Evolutionary conservation across 495 filamentous ascomycete genomes (phyloP).

Genomic region (Aspergillus olivimuriae): DNA sequence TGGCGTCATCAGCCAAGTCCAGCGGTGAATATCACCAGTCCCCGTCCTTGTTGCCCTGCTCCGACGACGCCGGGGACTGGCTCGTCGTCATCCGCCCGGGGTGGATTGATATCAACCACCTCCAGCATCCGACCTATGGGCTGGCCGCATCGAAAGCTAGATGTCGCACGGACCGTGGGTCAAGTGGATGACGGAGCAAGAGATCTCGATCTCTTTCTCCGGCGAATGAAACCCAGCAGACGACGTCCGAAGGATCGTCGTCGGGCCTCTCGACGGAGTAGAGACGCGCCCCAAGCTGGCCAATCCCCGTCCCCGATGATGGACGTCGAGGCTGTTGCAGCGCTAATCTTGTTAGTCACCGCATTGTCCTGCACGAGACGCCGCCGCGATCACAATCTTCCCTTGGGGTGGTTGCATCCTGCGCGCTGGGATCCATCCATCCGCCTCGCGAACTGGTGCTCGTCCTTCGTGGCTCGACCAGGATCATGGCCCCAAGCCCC

Average conservation of each 20-base stretch:
- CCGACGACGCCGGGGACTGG: too few species aligned
- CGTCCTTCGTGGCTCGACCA: too few species aligned
- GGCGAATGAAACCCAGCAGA: not conserved
- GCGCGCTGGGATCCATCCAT: not conserved
- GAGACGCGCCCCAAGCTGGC: not conserved
- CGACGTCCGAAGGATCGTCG: not conserved
- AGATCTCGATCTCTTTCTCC: not conserved
- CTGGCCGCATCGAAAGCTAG: not conserved
- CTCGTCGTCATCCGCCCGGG: too few species aligned
- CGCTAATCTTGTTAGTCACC: not conserved
- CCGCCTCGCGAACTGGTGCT: too few species aligned
- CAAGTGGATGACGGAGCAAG: not conserved
- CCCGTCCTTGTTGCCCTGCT: too few species aligned
- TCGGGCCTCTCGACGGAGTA: not conserved
- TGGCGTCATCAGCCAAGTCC: not conserved
- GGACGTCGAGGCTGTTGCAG: not conserved
- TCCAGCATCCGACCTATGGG: not conserved
- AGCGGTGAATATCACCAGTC: not conserved
- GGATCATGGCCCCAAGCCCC: too few species aligned
- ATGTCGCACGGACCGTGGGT: not conserved
- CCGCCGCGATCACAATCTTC: not conserved
- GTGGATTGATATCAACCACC: too few species aligned
- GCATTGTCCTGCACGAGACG: not conserved
- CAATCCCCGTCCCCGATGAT: not conserved
- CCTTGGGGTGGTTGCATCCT: not conserved